These are phyloP conservation scores for Tylopilus rubrobrunneus DNA, from an alignment of 768 basidiomycete genomes.

Conservation along the genomic window DNA sequence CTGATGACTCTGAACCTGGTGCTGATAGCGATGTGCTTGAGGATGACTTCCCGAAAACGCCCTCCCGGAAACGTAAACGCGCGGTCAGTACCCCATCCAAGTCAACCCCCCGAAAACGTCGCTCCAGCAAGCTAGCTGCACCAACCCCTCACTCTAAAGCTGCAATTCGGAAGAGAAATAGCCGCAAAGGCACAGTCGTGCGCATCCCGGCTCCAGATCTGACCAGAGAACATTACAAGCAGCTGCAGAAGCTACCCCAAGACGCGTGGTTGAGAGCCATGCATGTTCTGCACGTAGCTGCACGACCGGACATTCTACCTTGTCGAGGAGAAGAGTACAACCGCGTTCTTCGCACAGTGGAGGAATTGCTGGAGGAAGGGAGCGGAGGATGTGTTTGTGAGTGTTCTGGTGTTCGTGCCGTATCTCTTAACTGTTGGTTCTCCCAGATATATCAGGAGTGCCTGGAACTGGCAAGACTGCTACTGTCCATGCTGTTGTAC, in stretches of 20 bases:
- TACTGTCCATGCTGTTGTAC: slow-evolving; percentile 89
- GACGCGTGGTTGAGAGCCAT: slow-evolving; percentile 87
- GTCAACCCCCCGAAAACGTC: slow-evolving; percentile 34
- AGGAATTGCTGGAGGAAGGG: slow-evolving; percentile 85
- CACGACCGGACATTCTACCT: slow-evolving; percentile 84
- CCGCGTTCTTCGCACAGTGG: slow-evolving; percentile 69
- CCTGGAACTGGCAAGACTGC: slow-evolving; percentile 99
- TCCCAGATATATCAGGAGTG: slow-evolving; percentile 89
- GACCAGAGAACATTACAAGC: slow-evolving; percentile 35
- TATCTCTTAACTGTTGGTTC: not conserved
- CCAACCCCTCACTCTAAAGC: slow-evolving; percentile 79
- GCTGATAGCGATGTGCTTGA: slow-evolving; percentile 23
- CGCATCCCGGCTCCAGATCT: slow-evolving; percentile 35
- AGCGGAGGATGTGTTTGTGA: slow-evolving; percentile 94
- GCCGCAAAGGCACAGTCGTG: slow-evolving; percentile 26
- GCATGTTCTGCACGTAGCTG: slow-evolving; percentile 90
- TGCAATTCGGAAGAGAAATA: slow-evolving; percentile 46
- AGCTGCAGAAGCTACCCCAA: slow-evolving; percentile 50
- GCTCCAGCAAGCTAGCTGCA: slow-evolving; percentile 43
- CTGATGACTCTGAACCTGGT: slow-evolving; percentile 27
- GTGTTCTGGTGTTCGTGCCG: slow-evolving; percentile 23
- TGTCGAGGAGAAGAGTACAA: slow-evolving; percentile 86
- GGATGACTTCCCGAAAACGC: slow-evolving; percentile 44
- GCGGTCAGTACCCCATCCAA: slow-evolving; percentile 26
- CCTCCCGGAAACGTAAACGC: slow-evolving; percentile 51